These are phyloP conservation scores for Rhizophagus prolifer DNA, from an alignment of 192 early-diverging fungal genomes.

Conservation along the genomic window DNA sequence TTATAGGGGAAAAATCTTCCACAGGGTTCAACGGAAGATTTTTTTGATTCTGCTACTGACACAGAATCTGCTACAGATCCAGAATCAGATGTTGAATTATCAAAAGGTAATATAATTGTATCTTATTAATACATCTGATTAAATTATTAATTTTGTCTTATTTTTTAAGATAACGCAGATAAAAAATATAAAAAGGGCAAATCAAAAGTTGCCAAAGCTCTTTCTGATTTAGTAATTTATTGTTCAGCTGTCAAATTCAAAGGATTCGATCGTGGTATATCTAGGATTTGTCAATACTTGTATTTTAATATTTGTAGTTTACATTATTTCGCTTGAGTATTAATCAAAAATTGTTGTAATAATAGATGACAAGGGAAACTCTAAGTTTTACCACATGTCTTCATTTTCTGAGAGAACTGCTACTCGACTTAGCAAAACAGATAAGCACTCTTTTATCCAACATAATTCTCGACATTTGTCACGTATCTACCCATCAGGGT, in stretches of 20 bases:
- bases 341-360: background rate
- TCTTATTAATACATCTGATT: background rate
- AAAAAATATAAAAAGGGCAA: constrained; percentile 32
- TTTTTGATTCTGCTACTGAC: constrained; percentile 23
- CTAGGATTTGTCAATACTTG: constrained; percentile 35
- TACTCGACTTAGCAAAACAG: constrained; percentile 50
- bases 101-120: constrained; percentile 15
- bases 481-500: constrained; percentile 78
- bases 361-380: background rate
- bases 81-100: constrained; percentile 42
- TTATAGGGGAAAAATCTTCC: constrained; percentile 27
- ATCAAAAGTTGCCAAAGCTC: constrained; percentile 50
- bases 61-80: constrained; percentile 41
- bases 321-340: background rate
- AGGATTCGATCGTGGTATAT: constrained; percentile 51
- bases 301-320: background rate
- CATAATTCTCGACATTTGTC: constrained; percentile 63
- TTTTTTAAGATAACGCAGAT: constrained; percentile 31
- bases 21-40: background rate
- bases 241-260: constrained; percentile 64
- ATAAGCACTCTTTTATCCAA: constrained; percentile 51
- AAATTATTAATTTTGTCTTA: background rate
- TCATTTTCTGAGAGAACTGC: constrained; percentile 75
- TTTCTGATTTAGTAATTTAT: constrained; percentile 60
- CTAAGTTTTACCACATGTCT: constrained; percentile 48